Percentiles rank a stretch among this genome's conserved stretches.
Conservation (phyloP, 2,329 filamentous ascomycete species). For the Pseudogymnoascus sp. region DNA sequence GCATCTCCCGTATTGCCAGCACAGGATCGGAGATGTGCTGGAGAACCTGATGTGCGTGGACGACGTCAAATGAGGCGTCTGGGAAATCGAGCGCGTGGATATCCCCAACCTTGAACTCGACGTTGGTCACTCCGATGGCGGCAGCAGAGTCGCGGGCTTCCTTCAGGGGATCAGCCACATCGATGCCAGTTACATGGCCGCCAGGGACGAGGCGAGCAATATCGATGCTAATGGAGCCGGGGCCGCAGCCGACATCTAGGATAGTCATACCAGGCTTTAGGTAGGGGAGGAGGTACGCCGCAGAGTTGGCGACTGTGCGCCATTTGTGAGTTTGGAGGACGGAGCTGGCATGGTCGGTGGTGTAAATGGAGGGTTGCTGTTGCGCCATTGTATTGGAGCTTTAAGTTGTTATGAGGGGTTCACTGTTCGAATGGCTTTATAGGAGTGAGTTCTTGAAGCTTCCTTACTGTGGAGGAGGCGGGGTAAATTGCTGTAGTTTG, state of each 20-base stretch:
- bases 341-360: constrained; percentile 16
- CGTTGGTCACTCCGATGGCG: constrained; percentile 17
- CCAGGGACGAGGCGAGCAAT: constrained; percentile 35
- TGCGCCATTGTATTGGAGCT: not conserved
- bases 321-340: constrained; percentile 28
- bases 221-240: constrained; percentile 42
- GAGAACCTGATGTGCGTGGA: constrained; percentile 52
- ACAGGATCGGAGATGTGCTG: constrained; percentile 48
- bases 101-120: constrained; percentile 20
- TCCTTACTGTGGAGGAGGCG: not conserved
- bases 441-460: not conserved
- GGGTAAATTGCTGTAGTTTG: not conserved
- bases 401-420: not conserved
- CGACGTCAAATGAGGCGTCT: constrained; percentile 51
- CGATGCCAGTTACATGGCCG: constrained; percentile 37
- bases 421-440: not conserved
- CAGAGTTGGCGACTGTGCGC: constrained; percentile 39
- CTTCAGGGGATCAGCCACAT: constrained; percentile 25
- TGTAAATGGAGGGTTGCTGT: constrained; percentile 12
- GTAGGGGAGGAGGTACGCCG: constrained; percentile 37
- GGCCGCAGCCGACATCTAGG: constrained; percentile 44
- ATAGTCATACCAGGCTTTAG: constrained; percentile 27
- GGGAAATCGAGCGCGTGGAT: constrained; percentile 31
- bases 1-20: constrained; percentile 45
- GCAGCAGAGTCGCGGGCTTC: constrained; percentile 16